A percentile compares a stretch with the other conserved stretches of the same genome.
phyloP scores from a whole-genome alignment of 129 eudicot species.

The Erigeron canadensis region DNA sequence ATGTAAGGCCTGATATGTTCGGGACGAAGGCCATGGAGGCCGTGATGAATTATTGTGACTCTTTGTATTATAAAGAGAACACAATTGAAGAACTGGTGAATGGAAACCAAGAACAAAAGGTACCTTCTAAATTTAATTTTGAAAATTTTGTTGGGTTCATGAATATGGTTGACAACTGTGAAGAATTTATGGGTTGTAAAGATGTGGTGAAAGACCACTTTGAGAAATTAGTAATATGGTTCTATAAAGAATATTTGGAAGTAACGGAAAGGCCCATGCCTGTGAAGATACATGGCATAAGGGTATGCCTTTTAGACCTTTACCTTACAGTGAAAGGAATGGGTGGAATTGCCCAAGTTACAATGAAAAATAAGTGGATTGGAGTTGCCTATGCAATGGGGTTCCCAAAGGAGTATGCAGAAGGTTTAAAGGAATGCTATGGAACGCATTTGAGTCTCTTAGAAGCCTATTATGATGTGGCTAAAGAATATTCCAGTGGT shows the following conservation, averaged over 20 bases:
- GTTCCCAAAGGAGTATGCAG: neutral
- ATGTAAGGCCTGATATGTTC: neutral
- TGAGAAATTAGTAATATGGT: neutral
- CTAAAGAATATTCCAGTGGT: neutral
- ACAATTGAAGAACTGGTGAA: neutral
- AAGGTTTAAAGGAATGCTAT: neutral
- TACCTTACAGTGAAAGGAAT: too few relatives aligned
- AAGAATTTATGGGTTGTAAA: neutral
- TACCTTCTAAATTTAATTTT: neutral
- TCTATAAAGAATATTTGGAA: neutral
- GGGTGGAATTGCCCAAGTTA: too few relatives aligned
- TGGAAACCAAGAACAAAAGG: neutral
- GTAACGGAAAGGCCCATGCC: neutral
- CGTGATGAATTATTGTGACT: neutral
- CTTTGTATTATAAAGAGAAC: neutral
- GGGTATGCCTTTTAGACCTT: too few relatives aligned
- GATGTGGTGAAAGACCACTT: neutral
- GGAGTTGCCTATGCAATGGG: slow-evolving; percentile 8
- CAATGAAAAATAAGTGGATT: neutral
- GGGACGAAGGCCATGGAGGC: neutral
- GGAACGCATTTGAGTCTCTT: neutral
- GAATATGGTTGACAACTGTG: neutral
- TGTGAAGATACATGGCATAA: too few relatives aligned
- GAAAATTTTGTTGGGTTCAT: neutral
- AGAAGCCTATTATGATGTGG: slow-evolving; percentile 2